A percentile compares a stretch with the other conserved stretches of the same genome.
Conservation (phyloP, 2,329 filamentous ascomycete genomes). For the Didymellaceae sp. region DNA sequence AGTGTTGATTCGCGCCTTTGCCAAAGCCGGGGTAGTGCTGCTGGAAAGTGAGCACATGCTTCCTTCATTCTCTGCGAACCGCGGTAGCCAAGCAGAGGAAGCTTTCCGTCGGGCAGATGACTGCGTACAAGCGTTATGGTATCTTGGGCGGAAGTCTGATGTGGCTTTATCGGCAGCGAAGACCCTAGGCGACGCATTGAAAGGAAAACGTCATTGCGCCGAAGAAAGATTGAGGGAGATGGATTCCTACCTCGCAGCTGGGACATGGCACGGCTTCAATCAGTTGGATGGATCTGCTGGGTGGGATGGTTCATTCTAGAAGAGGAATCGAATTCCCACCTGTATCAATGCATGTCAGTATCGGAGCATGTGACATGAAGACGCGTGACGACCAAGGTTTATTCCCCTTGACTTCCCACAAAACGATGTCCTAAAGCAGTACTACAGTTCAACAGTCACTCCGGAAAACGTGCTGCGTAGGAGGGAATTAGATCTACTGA, state of each 20-base stretch:
- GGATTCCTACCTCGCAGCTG: conserved; percentile 31
- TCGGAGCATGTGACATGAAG: too few species aligned
- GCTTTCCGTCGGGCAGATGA: conserved; percentile 52
- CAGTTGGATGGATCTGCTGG: conserved; percentile 26
- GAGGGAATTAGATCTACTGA: conserved; percentile 37
- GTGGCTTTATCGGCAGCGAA: conserved; percentile 54
- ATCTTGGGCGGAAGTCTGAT: conserved; percentile 63
- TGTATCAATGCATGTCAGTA: too few species aligned
- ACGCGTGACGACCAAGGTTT: neutral
- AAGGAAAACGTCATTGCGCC: conserved; percentile 30
- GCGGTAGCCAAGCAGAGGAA: conserved; percentile 23
- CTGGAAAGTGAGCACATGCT: conserved; percentile 46
- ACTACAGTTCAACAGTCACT: conserved; percentile 47
- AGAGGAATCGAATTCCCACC: too few species aligned
- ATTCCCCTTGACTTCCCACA: conserved; percentile 31
- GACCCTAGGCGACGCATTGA: conserved; percentile 46
- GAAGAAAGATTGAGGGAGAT: conserved; percentile 34
- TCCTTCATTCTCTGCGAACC: conserved; percentile 1
- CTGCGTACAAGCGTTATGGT: conserved; percentile 62
- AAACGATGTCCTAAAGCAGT: conserved; percentile 44
- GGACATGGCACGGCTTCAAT: conserved; percentile 38
- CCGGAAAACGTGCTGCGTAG: conserved; percentile 38
- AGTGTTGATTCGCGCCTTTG: conserved; percentile 61
- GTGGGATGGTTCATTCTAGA: conserved; percentile 26
- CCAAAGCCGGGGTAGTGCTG: conserved; percentile 54